phyloP scores from a whole-genome alignment of 1,284 basidiomycete genomes.

The Ustanciosporium gigantosporum region DNA sequence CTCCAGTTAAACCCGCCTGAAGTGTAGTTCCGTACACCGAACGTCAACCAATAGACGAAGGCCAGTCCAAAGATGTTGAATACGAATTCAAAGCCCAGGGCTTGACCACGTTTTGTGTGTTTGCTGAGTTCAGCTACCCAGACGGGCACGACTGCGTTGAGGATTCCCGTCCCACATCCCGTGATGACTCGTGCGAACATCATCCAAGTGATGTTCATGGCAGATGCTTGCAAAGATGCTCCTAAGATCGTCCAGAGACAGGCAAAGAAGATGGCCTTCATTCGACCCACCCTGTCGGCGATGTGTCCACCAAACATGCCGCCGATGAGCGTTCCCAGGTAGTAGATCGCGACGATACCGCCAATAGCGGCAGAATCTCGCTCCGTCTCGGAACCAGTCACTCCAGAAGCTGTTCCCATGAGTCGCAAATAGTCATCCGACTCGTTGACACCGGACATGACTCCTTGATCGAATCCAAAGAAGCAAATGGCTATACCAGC shows the following conservation, averaged over 20 bases:
- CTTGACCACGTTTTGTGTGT: slow-evolving; percentile 14
- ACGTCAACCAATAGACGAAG: slow-evolving; percentile 20
- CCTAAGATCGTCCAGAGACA: slow-evolving; percentile 22
- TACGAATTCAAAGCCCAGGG: slow-evolving; percentile 16
- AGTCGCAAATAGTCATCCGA: slow-evolving; percentile 18
- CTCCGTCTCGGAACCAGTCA: slow-evolving; percentile 11
- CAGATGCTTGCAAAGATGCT: slow-evolving; percentile 8
- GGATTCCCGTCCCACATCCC: slow-evolving; percentile 8
- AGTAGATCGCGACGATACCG: slow-evolving; percentile 15
- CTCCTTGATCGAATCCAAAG: slow-evolving; percentile 26
- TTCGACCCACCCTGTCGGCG: slow-evolving; percentile 14
- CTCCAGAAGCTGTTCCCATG: slow-evolving; percentile 17
- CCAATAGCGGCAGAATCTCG: slow-evolving; percentile 12
- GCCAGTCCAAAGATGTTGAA: slow-evolving; percentile 13
- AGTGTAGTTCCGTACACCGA: slow-evolving; percentile 7
- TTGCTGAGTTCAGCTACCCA: slow-evolving; percentile 12
- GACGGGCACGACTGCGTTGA: slow-evolving; percentile 9
- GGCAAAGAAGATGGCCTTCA: slow-evolving; percentile 21
- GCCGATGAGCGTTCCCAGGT: slow-evolving; percentile 15
- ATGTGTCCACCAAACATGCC: slow-evolving; percentile 15
- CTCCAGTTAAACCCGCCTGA: slow-evolving; percentile 20
- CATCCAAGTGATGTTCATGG: slow-evolving; percentile 22
- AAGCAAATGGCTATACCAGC: slow-evolving; percentile 19
- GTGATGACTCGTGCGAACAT: slow-evolving; percentile 4
- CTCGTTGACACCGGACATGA: slow-evolving; percentile 22